phyloP scores from a whole-genome alignment of 305 asterid species.

The Solanum hybrid region DNA sequence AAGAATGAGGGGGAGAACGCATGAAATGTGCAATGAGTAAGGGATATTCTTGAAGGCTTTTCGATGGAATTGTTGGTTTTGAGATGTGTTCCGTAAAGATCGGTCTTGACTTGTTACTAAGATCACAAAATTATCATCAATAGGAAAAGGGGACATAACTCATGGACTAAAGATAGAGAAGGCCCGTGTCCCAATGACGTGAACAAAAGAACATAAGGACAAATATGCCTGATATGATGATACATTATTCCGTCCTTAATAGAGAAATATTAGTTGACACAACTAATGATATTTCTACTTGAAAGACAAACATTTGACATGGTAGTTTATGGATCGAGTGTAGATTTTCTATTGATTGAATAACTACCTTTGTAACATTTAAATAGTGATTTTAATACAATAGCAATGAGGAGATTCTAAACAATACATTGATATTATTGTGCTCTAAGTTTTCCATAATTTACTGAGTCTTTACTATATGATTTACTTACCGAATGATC shows the following conservation, averaged over 20 bases:
- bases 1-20: background rate
- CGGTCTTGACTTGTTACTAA: background rate
- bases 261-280: background rate
- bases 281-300: background rate
- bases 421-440: background rate
- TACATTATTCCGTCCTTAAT: background rate
- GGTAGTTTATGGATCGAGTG: background rate
- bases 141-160: background rate
- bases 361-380: background rate
- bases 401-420: background rate
- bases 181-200: background rate
- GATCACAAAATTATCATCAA: background rate
- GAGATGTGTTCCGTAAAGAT: background rate
- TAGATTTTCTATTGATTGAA: background rate
- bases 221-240: background rate
- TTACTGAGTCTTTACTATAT: background rate
- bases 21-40: background rate
- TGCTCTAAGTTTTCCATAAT: background rate
- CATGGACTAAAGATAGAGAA: background rate
- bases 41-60: background rate
- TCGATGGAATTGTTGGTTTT: background rate
- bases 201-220: background rate
- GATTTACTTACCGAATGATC: background rate
- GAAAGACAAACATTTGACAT: background rate
- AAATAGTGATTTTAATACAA: no score